Percentiles rank a stretch among this genome's conserved stretches.
Evolutionary conservation across 2,329 filamentous ascomycete species (phyloP).

Genomic region (Aspergillus novofumigatus): DNA sequence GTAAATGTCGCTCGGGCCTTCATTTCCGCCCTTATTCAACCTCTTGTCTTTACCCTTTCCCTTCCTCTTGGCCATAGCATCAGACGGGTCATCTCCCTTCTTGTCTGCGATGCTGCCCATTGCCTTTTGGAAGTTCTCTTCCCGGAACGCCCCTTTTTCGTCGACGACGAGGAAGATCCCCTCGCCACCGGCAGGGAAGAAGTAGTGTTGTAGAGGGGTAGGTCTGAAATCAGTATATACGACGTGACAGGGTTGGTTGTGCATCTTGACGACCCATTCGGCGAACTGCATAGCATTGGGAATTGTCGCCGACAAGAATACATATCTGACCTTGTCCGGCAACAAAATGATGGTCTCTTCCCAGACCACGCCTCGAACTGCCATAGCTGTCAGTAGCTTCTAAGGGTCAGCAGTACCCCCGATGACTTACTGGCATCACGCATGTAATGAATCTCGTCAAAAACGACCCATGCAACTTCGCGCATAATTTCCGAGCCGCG

Average conservation of each 20-base stretch:
- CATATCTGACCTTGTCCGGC: conserved; percentile 97
- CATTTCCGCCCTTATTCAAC: conserved; percentile 76
- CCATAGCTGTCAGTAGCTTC: conserved; percentile 13
- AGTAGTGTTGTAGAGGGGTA: conserved; percentile 94
- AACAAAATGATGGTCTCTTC: conserved; percentile 98
- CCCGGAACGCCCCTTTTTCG: conserved; percentile 92
- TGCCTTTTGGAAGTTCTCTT: conserved; percentile 95
- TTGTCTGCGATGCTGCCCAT: conserved; percentile 87
- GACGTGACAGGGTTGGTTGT: conserved; percentile 95
- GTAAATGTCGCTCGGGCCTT: conserved; percentile 76
- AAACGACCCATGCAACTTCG: conserved; percentile 96
- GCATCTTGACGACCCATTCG: conserved; percentile 98
- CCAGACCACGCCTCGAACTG: conserved; percentile 88
- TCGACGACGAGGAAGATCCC: conserved; percentile 94
- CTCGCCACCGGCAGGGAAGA: conserved; percentile 87
- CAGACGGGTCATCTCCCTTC: conserved; percentile 77
- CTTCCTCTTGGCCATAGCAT: conserved; percentile 73
- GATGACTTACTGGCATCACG: conserved; percentile 65
- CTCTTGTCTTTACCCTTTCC: conserved; percentile 91
- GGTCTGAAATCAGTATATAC: conserved; percentile 98
- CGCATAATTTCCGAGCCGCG: conserved; percentile 98
- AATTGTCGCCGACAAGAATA: conserved; percentile 96
- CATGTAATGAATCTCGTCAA: conserved; percentile 99
- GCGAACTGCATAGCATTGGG: conserved; percentile 99
- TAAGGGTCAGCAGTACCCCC: neutral